These are phyloP conservation scores for Haplosporangium gracile DNA, from an alignment of 192 early-diverging fungal genomes.

Conservation along the genomic window DNA sequence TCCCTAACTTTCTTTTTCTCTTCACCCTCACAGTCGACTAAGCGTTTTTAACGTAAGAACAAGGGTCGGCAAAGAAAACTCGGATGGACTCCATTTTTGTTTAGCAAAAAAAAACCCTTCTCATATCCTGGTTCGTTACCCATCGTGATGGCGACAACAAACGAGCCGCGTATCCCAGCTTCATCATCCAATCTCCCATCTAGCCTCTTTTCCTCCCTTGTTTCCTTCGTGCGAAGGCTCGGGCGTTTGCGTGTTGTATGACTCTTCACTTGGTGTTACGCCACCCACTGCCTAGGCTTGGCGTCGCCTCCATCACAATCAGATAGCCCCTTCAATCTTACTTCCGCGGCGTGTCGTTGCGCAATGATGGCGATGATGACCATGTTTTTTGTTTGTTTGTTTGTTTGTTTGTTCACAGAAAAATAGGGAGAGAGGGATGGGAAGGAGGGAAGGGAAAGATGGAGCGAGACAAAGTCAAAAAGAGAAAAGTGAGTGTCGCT, in stretches of 20 bases:
- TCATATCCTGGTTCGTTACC: background rate
- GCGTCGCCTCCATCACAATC: background rate
- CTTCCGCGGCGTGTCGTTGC: too few species aligned
- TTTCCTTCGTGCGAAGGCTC: background rate
- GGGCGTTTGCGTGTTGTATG: slow-evolving; percentile 3
- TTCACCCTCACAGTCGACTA: background rate
- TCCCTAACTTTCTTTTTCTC: background rate
- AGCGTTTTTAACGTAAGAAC: background rate
- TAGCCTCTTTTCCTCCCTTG: background rate
- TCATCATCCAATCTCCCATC: background rate
- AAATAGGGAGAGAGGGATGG: too few species aligned
- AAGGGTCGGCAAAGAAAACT: background rate
- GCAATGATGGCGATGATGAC: too few species aligned
- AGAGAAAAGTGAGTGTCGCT: too few species aligned
- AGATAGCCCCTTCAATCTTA: too few species aligned
- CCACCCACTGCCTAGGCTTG: background rate
- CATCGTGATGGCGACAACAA: background rate
- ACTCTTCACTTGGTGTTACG: background rate
- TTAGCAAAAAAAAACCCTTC: background rate
- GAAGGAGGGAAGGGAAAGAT: too few species aligned
- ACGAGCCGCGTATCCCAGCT: background rate
- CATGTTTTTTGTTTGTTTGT: too few species aligned
- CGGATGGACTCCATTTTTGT: background rate
- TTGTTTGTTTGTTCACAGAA: too few species aligned
- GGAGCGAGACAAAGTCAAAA: too few species aligned